Evolutionary conservation across 2,329 filamentous ascomycete genomes (phyloP).

Genomic region (Trichophyton schoenleinii): DNA sequence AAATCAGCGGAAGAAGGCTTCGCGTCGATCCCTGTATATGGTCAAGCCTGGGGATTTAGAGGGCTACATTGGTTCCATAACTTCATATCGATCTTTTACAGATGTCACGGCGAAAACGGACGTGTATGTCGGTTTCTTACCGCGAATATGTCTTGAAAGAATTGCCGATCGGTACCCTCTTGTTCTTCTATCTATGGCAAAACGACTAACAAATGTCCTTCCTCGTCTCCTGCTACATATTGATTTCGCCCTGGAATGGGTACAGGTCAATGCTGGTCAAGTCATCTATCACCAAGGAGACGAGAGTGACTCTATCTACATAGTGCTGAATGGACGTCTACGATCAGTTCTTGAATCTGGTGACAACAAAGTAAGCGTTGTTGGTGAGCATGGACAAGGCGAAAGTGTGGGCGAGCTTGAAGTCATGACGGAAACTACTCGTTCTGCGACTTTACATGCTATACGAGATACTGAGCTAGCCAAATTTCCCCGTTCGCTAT

Average conservation of each 20-base stretch:
- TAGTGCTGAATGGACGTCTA: slow-evolving; percentile 86
- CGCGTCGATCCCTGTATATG: slow-evolving; percentile 63
- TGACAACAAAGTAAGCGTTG: slow-evolving; percentile 69
- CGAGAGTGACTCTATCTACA: slow-evolving; percentile 96
- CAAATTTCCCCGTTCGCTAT: slow-evolving; percentile 87
- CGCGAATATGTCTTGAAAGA: slow-evolving; percentile 69
- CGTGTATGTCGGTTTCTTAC: slow-evolving; percentile 92
- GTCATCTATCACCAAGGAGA: slow-evolving; percentile 88
- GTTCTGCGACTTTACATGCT: slow-evolving; percentile 85
- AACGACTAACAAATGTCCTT: slow-evolving; percentile 76
- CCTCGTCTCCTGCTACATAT: slow-evolving; percentile 88
- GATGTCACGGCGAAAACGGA: slow-evolving; percentile 96
- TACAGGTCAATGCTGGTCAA: slow-evolving; percentile 89
- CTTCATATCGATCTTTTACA: slow-evolving; percentile 89
- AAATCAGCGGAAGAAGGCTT: slow-evolving; percentile 28
- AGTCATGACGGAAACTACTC: slow-evolving; percentile 82
- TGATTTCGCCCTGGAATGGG: slow-evolving; percentile 96
- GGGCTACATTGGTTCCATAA: slow-evolving; percentile 87
- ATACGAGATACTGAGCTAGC: slow-evolving; percentile 94
- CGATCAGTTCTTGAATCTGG: slow-evolving; percentile 71
- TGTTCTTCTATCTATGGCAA: slow-evolving; percentile 88
- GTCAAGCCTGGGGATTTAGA: slow-evolving; percentile 91
- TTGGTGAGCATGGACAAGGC: slow-evolving; percentile 89
- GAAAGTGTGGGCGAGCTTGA: slow-evolving; percentile 96
- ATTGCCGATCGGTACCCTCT: slow-evolving; percentile 90